Percentiles rank a stretch among this genome's conserved stretches.
Conservation (phyloP, 768 basidiomycete genomes). For the Boletus edulis region DNA sequence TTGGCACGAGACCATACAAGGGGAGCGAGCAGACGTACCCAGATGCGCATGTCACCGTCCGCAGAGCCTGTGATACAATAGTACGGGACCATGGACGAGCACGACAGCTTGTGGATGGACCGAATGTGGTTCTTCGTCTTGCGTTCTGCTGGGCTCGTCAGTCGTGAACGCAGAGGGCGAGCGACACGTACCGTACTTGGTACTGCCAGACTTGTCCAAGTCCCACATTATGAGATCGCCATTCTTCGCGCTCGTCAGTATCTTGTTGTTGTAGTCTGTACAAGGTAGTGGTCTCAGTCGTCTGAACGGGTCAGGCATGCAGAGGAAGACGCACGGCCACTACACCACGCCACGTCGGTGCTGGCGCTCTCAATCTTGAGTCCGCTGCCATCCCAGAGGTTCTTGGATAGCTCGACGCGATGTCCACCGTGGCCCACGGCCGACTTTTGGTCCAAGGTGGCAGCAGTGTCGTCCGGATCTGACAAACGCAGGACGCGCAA, state of each 20-base stretch:
- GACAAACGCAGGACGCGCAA: constrained; percentile 59
- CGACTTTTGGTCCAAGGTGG: constrained; percentile 46
- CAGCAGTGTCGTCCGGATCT: constrained; percentile 39
- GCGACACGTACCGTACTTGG: constrained; percentile 62
- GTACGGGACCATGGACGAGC: constrained; percentile 63
- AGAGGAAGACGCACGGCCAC: constrained; percentile 48
- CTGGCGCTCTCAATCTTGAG: constrained; percentile 76
- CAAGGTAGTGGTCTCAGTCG: background rate
- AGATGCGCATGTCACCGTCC: constrained; percentile 77
- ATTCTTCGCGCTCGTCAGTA: constrained; percentile 76
- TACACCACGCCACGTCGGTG: constrained; percentile 82
- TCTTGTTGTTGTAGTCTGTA: constrained; percentile 68
- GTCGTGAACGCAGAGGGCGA: constrained; percentile 5
- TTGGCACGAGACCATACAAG: too few relatives aligned
- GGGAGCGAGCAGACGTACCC: constrained; percentile 46
- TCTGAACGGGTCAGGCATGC: background rate
- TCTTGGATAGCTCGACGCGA: constrained; percentile 69
- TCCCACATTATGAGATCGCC: constrained; percentile 88
- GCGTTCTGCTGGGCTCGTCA: constrained; percentile 47
- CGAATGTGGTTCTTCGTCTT: constrained; percentile 67
- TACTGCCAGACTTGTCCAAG: constrained; percentile 58
- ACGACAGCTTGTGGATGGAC: constrained; percentile 67
- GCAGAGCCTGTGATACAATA: constrained; percentile 80
- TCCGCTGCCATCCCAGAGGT: constrained; percentile 76
- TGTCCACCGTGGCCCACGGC: constrained; percentile 57